Evolutionary conservation across 192 early-diverging fungal species (phyloP), one percentile per base, ranked within the genome.

Genomic region (Podila horticola): DNA sequence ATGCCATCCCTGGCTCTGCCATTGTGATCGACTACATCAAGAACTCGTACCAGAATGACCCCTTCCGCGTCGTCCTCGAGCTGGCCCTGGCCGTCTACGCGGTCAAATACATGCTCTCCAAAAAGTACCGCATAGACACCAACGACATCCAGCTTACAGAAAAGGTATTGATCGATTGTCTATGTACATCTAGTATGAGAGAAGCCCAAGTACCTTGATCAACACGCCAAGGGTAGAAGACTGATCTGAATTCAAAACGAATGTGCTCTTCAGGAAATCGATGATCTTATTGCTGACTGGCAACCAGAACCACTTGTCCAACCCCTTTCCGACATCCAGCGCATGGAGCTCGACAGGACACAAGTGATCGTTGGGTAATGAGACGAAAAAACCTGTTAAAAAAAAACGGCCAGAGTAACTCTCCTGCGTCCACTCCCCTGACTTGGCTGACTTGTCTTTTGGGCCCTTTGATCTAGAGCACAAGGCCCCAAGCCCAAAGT

Each of bases 221-320:
- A 15, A 17, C 15, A 45, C 15, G 13, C 13, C 41, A n/a, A n/a
- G n/a, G n/a, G n/a, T 11, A 13, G 12, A 41, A 41, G 8, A 0
- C 13, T 41, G 38, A 41, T 13, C 38, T 34, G 5, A 31, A 38
- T 9, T 10, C 8, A 6, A 0, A 12, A 41, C 38, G 33, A 34
- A 12, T 41, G 0, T 41, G 11, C 41, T 17, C 31, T 45, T 22
- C 85, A 95, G 95, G 97, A 99, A 83, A 89, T 99, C 36, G 93
- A 98, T 83, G 97, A 99, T 70, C 89, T 98, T 17, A 90, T 94
- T 28, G 92, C 95, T 45, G 97, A 98, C 66, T 99, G 97, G 97
- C 92, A 91, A 69, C 97, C 97, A 7, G 97, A 99, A 84, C 92
- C 96, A 20, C 87, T 99, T n/a, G 94, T 95, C 20, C 90, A 94